Evolutionary conservation across 2,329 filamentous ascomycete genomes (phyloP).

Genomic region (Cytospora paraplurivora): DNA sequence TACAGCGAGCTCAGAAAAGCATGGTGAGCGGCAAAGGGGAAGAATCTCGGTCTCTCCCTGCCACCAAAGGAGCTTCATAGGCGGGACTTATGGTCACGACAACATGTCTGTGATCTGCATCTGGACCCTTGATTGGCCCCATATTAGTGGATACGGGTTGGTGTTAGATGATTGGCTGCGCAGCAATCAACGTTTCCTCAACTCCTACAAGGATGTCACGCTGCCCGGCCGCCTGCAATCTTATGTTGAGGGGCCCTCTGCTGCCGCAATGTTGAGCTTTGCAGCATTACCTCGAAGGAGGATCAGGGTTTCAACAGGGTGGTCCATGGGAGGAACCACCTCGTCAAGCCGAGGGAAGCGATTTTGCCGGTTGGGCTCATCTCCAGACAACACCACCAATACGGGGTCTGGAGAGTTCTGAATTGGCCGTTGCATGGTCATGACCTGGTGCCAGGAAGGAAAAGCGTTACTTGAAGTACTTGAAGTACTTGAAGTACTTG

Average conservation of each 20-base stretch:
- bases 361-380: neutral
- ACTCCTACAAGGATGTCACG: constrained; percentile 6
- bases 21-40: neutral
- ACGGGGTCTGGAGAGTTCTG: too few species aligned
- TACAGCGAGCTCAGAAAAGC: neutral
- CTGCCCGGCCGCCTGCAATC: constrained; percentile 26
- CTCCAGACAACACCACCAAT: too few species aligned
- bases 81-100: neutral
- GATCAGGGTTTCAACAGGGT: neutral
- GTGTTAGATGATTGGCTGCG: constrained; percentile 19
- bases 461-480: neutral
- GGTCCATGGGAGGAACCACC: neutral
- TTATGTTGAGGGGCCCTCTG: constrained; percentile 17
- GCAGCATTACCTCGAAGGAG: neutral
- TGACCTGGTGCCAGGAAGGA: too few species aligned
- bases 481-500: neutral
- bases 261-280: constrained; percentile 22
- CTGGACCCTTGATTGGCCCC: neutral
- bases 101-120: neutral
- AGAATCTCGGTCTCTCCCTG: neutral
- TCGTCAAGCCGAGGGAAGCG: neutral
- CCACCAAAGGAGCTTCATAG: neutral
- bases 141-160: constrained; percentile 10
- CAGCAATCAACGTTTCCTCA: constrained; percentile 7
- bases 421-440: too few species aligned